Evolutionary conservation across 1,284 basidiomycete species (phyloP).

Genomic region (Ustanciosporium gigantosporum): DNA sequence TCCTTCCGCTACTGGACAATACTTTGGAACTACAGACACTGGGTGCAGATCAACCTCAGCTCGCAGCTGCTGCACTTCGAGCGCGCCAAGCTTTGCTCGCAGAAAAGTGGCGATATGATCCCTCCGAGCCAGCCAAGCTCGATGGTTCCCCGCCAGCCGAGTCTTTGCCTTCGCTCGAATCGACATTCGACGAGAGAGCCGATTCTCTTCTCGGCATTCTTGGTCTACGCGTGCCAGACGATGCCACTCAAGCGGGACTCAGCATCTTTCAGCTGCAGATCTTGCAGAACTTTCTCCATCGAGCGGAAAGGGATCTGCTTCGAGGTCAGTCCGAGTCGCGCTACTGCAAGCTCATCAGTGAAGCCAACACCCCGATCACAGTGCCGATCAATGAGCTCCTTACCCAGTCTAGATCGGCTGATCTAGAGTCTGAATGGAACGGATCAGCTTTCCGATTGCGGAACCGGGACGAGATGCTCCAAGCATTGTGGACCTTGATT

Average conservation of each 20-base stretch:
- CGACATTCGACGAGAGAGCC: slow-evolving; percentile 18
- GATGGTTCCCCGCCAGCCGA: slow-evolving; percentile 27
- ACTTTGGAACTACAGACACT: too few relatives aligned
- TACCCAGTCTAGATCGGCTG: not conserved
- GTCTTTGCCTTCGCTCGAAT: slow-evolving; percentile 15
- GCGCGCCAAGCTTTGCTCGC: slow-evolving; percentile 18
- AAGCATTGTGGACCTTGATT: slow-evolving; percentile 36
- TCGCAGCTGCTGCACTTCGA: slow-evolving; percentile 26
- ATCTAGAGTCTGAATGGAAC: slow-evolving; percentile 4
- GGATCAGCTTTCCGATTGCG: slow-evolving; percentile 5
- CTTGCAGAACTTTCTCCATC: slow-evolving; percentile 21
- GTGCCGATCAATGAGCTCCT: slow-evolving; percentile 1
- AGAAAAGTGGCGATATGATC: slow-evolving; percentile 33
- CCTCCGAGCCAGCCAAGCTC: slow-evolving; percentile 29
- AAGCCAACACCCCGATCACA: not conserved
- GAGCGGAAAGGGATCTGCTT: slow-evolving; percentile 26
- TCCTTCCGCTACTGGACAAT: slow-evolving; percentile 23
- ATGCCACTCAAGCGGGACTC: not conserved
- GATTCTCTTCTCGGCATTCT: slow-evolving; percentile 19
- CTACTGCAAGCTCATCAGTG: slow-evolving; percentile 10
- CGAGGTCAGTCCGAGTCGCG: slow-evolving; percentile 4
- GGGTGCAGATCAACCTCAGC: slow-evolving; percentile 1
- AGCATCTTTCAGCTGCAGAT: slow-evolving; percentile 19
- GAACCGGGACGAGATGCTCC: slow-evolving; percentile 6
- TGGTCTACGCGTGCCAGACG: not conserved